These are phyloP conservation scores for Gyrodon tennesseensis DNA, from an alignment of 1,284 basidiomycete genomes.

Conservation along the genomic window DNA sequence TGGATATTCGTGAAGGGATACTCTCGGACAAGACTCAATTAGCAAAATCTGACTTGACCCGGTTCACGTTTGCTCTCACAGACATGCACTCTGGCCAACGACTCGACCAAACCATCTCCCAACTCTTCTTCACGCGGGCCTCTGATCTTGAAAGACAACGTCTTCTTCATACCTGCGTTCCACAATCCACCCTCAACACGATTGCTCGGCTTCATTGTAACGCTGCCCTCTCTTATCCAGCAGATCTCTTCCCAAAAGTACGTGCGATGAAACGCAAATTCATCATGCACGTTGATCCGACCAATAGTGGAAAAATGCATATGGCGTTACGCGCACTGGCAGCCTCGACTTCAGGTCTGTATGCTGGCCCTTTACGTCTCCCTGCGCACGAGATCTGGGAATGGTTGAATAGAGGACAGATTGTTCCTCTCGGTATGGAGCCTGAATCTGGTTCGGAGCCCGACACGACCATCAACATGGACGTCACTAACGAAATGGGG, in stretches of 20 bases:
- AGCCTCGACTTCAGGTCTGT: conserved; percentile 61
- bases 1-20: conserved; percentile 36
- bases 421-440: conserved; percentile 62
- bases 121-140: conserved; percentile 7
- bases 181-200: conserved; percentile 6
- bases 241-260: conserved; percentile 39
- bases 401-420: conserved; percentile 86
- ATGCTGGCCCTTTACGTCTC: conserved; percentile 89
- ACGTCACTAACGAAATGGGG: conserved; percentile 37
- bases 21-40: conserved; percentile 30
- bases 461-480: conserved; percentile 42
- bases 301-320: conserved; percentile 7
- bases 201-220: background rate
- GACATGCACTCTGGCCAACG: background rate
- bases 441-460: conserved; percentile 36
- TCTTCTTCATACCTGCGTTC: background rate
- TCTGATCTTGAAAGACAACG: background rate
- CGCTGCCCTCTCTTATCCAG: conserved; percentile 46
- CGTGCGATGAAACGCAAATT: conserved; percentile 9
- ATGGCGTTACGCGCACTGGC: conserved; percentile 7
- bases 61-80: conserved; percentile 28
- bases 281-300: conserved; percentile 5
- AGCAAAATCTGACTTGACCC: conserved; percentile 21
- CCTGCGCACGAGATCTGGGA: conserved; percentile 97
- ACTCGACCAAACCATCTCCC: conserved; percentile 3